These are phyloP conservation scores for Arabidopsis thaliana DNA, from an alignment of 345 rosid genomes.

Conservation along the genomic window TAIR10.1 NC_003070.9:13099001-13099500, in stretches of 20 bases:
- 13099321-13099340: neutral
- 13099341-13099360: neutral
- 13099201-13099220: neutral
- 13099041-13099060: no score
- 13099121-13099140: neutral
- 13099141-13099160: neutral
- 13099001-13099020: no score
- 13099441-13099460: no score
- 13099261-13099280: neutral
- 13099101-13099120: no score
- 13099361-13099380: no score
- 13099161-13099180: neutral
- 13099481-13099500: neutral
- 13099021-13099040: no score
- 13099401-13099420: no score
- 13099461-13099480: no score
- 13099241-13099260: neutral
- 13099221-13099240: neutral
- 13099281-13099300: neutral
- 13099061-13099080: no score
- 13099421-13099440: no score
- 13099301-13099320: neutral
- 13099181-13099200: neutral
- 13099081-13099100: no score
- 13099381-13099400: no score